Evolutionary conservation across 129 eudicot genomes (phyloP).

Genomic region (Flaveria trinervia): DNA sequence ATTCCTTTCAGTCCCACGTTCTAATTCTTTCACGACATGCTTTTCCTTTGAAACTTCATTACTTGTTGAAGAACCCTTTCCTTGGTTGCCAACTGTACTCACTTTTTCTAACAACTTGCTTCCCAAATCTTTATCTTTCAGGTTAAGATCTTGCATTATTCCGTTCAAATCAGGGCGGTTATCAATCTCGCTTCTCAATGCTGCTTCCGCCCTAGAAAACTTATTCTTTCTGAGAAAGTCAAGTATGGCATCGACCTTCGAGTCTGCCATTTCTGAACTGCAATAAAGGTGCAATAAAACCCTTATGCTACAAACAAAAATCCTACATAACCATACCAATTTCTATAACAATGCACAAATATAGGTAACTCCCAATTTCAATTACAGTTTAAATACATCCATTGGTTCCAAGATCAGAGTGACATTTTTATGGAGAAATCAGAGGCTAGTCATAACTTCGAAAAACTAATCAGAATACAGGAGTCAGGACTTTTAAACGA

Average conservation of each 20-base stretch:
- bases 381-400: neutral
- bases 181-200: slow-evolving; percentile 67
- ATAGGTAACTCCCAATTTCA: slow-evolving; percentile 20
- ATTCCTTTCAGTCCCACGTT: slow-evolving; percentile 51
- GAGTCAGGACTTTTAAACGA: neutral
- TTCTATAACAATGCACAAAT: neutral
- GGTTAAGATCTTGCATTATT: slow-evolving; percentile 46
- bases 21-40: slow-evolving; percentile 82
- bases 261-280: slow-evolving; percentile 62
- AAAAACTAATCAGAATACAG: neutral
- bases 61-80: slow-evolving; percentile 31
- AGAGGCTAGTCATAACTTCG: neutral
- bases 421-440: neutral
- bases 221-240: slow-evolving; percentile 72
- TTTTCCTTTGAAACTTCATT: slow-evolving; percentile 52
- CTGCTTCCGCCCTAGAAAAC: slow-evolving; percentile 91
- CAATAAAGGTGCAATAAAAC: slow-evolving; percentile 23
- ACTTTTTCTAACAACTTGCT: slow-evolving; percentile 40
- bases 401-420: neutral
- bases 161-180: slow-evolving; percentile 67
- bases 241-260: slow-evolving; percentile 70
- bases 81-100: slow-evolving; percentile 32
- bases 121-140: slow-evolving; percentile 49
- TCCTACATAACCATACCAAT: neutral
- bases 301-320: neutral